A percentile compares a stretch with the other conserved stretches of the same genome.
Evolutionary conservation across 805 yeast genomes (phyloP).

Genomic region (Blastobotrys parvus): DNA sequence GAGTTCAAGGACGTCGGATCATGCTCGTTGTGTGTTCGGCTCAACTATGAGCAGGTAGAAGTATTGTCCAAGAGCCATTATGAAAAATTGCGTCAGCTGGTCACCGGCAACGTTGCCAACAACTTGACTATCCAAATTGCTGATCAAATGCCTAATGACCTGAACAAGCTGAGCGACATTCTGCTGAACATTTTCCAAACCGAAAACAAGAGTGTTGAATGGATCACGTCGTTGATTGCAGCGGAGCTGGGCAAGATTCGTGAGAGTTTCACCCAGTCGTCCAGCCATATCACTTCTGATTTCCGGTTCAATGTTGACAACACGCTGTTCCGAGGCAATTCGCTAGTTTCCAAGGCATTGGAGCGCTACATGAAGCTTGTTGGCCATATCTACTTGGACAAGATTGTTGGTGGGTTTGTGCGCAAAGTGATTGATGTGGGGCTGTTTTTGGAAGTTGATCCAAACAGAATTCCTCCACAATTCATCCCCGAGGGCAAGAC

Average conservation of each 20-base stretch:
- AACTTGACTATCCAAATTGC: constrained; percentile 34
- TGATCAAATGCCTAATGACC: constrained; percentile 36
- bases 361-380: constrained; percentile 68
- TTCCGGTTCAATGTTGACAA: constrained; percentile 38
- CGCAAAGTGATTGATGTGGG: constrained; percentile 42
- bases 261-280: constrained; percentile 17
- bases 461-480: constrained; percentile 38
- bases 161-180: constrained; percentile 27
- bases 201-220: constrained; percentile 55
- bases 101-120: constrained; percentile 26
- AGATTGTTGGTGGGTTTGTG: constrained; percentile 64
- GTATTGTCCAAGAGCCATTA: constrained; percentile 51
- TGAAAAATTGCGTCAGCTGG: constrained; percentile 52
- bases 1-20: constrained; percentile 12
- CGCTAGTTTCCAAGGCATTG: constrained; percentile 70
- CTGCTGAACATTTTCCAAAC: constrained; percentile 70
- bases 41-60: constrained; percentile 19
- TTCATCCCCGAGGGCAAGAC: constrained; percentile 15
- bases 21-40: constrained; percentile 21
- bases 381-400: constrained; percentile 72
- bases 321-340: constrained; percentile 75
- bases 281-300: constrained; percentile 5
- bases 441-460: constrained; percentile 71
- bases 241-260: constrained; percentile 41
- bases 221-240: constrained; percentile 65